Base-by-base conservation (phyloP, 352 stramenopile genomes). In the Aphanomyces cochlioides region DNA sequence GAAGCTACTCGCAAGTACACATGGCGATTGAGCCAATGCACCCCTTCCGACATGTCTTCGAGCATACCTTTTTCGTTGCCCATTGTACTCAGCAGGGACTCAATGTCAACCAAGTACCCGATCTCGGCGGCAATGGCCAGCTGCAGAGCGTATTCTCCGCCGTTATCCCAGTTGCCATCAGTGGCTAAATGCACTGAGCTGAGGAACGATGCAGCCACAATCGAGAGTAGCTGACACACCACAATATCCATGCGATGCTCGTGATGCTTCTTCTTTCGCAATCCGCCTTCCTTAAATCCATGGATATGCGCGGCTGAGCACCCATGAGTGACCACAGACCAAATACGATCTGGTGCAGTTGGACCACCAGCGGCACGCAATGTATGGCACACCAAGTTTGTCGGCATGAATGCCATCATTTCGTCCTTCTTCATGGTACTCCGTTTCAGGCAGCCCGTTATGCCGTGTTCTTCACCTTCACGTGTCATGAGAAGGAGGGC, bases 21-120 rank as follows among this genome's bases (percentile, higher is more conserved):
- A 3, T 77, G 75, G 10, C 67, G 76, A 67, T 83, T 93, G 7
- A 97, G 75, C 90, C 88, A 97, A 58, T 90, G 76, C 48, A 94
- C 72, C 28, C 88, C 90, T 48, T 94, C 90, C 4, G 80, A 82
- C 82, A 97, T 90, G 69, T 97, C 91, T 78, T 96, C 84, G 3
- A 99, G 85, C 96, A 98, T 98, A n/a, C 90, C 92, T 56, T 97
- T 90, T 75, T 99, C 96, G 56, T 93, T 95, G 15, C 94, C 93
- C 36, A 96, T 87, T 21, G 96, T 97, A 74, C 86, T 97, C 40
- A 99, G 69, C 13, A 99, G 78, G 19, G 93, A 97, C 76, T 98
- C 94, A 72, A 98, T 98, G 67, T 87, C 96, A 48, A 98, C 77
- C 21, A 97, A 74, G 54, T 93, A 96, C 0, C 88, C 88, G 0